Conservation (phyloP, 768 basidiomycete species). For the Mrakia gelida region DNA sequence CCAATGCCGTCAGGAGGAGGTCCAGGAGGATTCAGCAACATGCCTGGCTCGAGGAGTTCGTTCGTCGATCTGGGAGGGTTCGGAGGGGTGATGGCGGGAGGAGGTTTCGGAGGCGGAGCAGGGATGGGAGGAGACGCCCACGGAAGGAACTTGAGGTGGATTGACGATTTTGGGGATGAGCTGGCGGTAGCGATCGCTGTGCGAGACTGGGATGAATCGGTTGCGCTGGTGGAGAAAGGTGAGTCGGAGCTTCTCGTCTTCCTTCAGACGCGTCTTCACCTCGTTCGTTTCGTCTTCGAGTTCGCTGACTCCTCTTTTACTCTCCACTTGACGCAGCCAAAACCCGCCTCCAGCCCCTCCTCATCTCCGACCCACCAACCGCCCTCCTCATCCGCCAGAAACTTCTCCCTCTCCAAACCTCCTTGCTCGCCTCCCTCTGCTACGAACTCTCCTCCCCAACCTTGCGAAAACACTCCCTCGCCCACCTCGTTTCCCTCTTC, state of each 20-base stretch:
- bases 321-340: slow-evolving; percentile 14
- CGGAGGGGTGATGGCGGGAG: neutral
- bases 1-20: neutral
- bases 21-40: neutral
- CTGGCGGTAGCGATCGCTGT: slow-evolving; percentile 85
- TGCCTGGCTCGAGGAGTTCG: slow-evolving; percentile 16
- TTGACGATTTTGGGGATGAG: slow-evolving; percentile 86
- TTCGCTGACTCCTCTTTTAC: neutral
- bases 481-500: slow-evolving; percentile 67
- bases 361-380: neutral
- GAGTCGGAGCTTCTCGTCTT: slow-evolving; percentile 22
- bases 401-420: slow-evolving; percentile 61
- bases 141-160: slow-evolving; percentile 78
- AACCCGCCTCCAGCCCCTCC: neutral
- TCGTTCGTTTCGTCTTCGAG: neutral
- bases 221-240: slow-evolving; percentile 80
- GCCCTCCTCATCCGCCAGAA: slow-evolving; percentile 54
- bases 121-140: neutral
- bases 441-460: slow-evolving; percentile 67
- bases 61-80: slow-evolving; percentile 6
- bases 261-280: neutral
- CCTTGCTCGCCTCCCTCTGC: slow-evolving; percentile 66
- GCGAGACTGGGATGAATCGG: slow-evolving; percentile 81
- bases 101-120: neutral
- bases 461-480: slow-evolving; percentile 70